Evolutionary conservation across 371 early-diverging fungal species (phyloP), one percentile per base, ranked within the genome.

Genomic region (Blakeslea trispora): DNA sequence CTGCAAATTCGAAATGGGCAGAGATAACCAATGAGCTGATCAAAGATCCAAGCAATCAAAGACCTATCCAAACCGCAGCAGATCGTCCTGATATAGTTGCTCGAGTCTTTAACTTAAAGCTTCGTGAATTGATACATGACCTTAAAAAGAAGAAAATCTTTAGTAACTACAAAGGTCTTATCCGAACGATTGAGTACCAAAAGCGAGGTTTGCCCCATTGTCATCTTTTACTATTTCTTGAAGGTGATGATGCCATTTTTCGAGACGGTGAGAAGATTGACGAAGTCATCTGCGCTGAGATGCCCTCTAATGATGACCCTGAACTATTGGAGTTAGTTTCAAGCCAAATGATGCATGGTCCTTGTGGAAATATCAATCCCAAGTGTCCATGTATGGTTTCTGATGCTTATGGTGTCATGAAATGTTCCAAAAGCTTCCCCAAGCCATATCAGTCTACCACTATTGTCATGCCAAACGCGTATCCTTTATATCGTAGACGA

Each of bases 1-100:
- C 63, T 5, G 71, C 68, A 46, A 72, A 73, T 22, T 67, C 74
- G 0, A 47, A 18, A 11, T 74, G 76, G 72, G n/a, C n/a, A n/a
- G n/a, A n/a, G n/a, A n/a, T n/a, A n/a, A n/a, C n/a, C n/a, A n/a
- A n/a, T n/a, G n/a, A n/a, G n/a, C n/a, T n/a, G n/a, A 64, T 61
- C 1, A 67, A 72, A 24, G 64, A 74, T 10, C 10, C 8, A 6
- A 39, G 32, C 13, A 61, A 59, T 2, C 55, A 72, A 0, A 9
- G 45, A 0, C 40, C 31, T 35, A 57, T 53, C 14, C 74, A 69
- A 39, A 11, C 14, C 1, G 31, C 39, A 3, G 1, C n/a, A 17
- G 69, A 69, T 43, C 7, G 64, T 0, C 63, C 60, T 14, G 65
- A 67, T 40, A 21, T 71, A 10, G 46, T 35, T n/a, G 51, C 54